These are phyloP conservation scores for Fagopyrum tataricum DNA, from an alignment of 148 eudicot genomes.

Conservation along the genomic window DNA sequence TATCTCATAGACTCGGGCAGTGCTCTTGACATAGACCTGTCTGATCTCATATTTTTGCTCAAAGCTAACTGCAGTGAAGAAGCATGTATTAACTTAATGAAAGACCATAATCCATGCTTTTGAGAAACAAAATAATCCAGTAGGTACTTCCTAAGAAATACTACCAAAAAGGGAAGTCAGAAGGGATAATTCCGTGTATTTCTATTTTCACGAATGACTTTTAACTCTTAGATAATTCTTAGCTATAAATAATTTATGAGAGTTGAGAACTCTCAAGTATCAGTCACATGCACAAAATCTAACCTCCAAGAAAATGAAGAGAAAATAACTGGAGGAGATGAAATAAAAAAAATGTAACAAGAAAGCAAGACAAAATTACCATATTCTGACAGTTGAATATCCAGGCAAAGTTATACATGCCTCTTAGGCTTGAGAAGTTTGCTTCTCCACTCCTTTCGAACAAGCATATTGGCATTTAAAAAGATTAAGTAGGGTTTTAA, in stretches of 20 bases:
- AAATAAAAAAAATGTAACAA: neutral
- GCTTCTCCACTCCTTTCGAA: neutral
- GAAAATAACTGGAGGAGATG: neutral
- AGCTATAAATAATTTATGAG: neutral
- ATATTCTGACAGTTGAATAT: neutral
- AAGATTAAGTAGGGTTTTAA: neutral
- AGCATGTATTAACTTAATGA: neutral
- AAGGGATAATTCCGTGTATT: neutral
- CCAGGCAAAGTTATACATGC: neutral
- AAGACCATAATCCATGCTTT: conserved; percentile 1
- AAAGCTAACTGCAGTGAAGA: conserved; percentile 47
- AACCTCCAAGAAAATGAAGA: neutral
- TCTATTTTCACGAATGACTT: neutral
- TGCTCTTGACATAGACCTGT: conserved; percentile 79
- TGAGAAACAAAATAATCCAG: neutral
- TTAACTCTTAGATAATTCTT: neutral
- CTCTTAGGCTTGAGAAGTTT: neutral
- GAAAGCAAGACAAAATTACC: neutral
- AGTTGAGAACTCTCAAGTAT: neutral
- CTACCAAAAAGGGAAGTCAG: neutral
- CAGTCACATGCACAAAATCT: neutral
- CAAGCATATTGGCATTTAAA: neutral
- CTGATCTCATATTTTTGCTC: conserved; percentile 56
- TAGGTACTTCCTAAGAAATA: neutral
- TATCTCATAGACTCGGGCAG: conserved; percentile 79